Evolutionary conservation across 805 yeast species (phyloP).

Genomic region (Grigorovia humatica): DNA sequence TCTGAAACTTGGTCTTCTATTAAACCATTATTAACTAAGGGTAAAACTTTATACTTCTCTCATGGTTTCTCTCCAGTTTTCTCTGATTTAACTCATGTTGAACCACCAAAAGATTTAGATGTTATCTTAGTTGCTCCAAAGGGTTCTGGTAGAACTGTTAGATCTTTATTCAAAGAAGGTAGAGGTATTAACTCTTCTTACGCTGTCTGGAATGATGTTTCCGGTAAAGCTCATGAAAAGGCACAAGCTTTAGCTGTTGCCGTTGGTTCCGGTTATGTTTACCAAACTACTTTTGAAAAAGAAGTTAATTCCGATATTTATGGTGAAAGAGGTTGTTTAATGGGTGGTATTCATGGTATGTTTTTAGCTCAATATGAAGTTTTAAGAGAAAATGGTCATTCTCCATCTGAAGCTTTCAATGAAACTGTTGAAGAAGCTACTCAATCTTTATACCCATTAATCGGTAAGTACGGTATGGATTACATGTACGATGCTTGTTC

Average conservation of each 20-base stretch:
- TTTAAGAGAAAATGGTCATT: constrained; percentile 98
- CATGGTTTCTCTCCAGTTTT: constrained; percentile 99
- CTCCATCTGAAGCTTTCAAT: constrained; percentile 99
- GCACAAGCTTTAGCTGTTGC: constrained; percentile 98
- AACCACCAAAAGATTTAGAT: constrained; percentile 87
- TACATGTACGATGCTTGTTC: constrained; percentile 99
- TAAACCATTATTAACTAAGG: constrained; percentile 89
- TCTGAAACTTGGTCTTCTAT: constrained; percentile 91
- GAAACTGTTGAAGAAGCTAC: constrained; percentile 99
- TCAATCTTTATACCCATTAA: constrained; percentile 96
- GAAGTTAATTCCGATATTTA: constrained; percentile 98
- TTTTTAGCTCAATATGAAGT: constrained; percentile 99
- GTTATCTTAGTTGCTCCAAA: constrained; percentile 99
- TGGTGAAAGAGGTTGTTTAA: constrained; percentile 99
- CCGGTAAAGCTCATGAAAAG: constrained; percentile 98
- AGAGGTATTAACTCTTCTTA: constrained; percentile 99
- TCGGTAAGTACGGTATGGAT: constrained; percentile 99
- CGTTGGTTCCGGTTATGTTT: constrained; percentile 98
- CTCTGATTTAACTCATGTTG: constrained; percentile 95
- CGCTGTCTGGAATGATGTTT: constrained; percentile 98
- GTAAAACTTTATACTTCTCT: constrained; percentile 96
- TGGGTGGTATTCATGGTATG: constrained; percentile 99
- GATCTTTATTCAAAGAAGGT: constrained; percentile 99
- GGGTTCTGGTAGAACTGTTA: constrained; percentile 99
- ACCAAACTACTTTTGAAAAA: constrained; percentile 98